These are phyloP conservation scores for Kwoniella europaea DNA, from an alignment of 768 basidiomycete species.

Conservation along the genomic window DNA sequence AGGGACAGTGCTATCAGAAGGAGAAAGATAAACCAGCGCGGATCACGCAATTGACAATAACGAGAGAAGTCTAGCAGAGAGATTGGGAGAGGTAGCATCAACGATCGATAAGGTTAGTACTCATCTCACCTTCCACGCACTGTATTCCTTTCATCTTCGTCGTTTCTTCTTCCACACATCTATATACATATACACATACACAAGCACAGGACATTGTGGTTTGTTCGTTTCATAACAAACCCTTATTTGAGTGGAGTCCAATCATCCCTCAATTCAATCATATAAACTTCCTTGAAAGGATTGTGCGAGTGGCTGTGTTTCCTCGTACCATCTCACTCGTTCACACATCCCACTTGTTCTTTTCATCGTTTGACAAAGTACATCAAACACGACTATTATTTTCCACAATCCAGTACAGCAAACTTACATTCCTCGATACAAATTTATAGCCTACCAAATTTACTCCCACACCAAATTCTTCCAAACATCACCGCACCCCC, in stretches of 20 bases:
- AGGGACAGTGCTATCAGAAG: neutral
- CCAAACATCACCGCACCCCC: neutral
- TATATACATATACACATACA: neutral
- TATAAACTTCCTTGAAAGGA: slow-evolving; percentile 6
- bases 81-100: neutral
- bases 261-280: neutral
- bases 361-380: neutral
- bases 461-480: neutral
- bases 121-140: neutral
- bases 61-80: neutral
- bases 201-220: neutral
- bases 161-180: neutral
- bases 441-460: neutral
- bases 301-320: slow-evolving; percentile 17
- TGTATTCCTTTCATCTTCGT: neutral
- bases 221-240: neutral
- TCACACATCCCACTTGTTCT: neutral
- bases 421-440: neutral
- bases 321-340: neutral
- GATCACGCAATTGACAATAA: slow-evolving; percentile 3
- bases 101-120: slow-evolving; percentile 5
- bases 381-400: neutral
- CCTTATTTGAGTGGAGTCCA: neutral
- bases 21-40: neutral
- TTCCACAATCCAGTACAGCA: neutral